A percentile compares a stretch with the other conserved stretches of the same genome.
phyloP scores from a whole-genome alignment of 1,284 basidiomycete genomes.

The Hemileia vastatrix region DNA sequence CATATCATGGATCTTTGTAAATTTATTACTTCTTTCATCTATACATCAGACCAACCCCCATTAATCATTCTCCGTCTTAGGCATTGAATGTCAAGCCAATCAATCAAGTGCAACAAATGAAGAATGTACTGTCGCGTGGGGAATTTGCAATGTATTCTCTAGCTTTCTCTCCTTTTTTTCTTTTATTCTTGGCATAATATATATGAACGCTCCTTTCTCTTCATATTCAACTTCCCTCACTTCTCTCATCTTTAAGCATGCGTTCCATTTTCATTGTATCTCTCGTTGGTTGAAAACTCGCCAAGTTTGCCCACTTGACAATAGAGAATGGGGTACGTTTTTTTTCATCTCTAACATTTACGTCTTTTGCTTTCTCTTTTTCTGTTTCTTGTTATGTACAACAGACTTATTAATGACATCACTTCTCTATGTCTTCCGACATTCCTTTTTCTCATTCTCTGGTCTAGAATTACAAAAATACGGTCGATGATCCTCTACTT shows the following conservation, averaged over 20 bases:
- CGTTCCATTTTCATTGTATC: slow-evolving; percentile 99
- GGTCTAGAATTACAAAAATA: slow-evolving; percentile 20
- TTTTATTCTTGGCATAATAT: too few relatives aligned
- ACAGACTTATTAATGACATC: neutral
- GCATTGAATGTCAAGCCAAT: slow-evolving; percentile 99
- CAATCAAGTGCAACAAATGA: slow-evolving; percentile 92
- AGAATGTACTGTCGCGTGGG: slow-evolving; percentile 98
- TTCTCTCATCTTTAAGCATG: slow-evolving; percentile 60
- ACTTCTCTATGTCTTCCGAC: neutral
- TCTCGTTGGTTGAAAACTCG: slow-evolving; percentile 98
- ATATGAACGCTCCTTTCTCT: slow-evolving; percentile 1
- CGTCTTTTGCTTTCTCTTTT: neutral
- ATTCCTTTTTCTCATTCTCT: neutral
- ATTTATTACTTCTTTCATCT: slow-evolving; percentile 36
- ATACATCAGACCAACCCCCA: neutral
- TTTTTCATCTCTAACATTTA: neutral
- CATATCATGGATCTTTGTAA: slow-evolving; percentile 97
- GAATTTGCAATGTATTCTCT: slow-evolving; percentile 82
- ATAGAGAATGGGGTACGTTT: slow-evolving; percentile 51
- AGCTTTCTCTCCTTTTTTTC: neutral
- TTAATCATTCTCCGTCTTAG: slow-evolving; percentile 47
- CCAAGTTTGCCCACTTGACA: slow-evolving; percentile 96
- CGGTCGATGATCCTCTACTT: slow-evolving; percentile 20
- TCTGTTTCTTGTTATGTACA: neutral
- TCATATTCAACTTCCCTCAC: neutral